Evolutionary conservation across 2,329 filamentous ascomycete species (phyloP).

Genomic region (Alternaria gaisen): DNA sequence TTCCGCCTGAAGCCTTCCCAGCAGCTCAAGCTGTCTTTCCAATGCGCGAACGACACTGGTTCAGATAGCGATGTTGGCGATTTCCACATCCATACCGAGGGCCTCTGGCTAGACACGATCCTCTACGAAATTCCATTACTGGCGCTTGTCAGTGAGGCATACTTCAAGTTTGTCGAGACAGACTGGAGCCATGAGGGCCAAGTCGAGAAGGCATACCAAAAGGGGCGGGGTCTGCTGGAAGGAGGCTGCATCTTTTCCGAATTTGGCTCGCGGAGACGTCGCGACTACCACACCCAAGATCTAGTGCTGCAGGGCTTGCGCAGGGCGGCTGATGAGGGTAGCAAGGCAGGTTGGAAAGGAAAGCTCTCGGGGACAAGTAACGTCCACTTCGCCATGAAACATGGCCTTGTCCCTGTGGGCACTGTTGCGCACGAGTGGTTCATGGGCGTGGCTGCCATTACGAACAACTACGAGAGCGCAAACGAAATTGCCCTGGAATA

Average conservation of each 20-base stretch:
- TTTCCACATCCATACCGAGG: conserved; percentile 78
- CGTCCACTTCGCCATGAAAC: conserved; percentile 95
- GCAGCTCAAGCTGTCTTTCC: conserved; percentile 78
- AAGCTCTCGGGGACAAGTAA: conserved; percentile 91
- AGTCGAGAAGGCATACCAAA: conserved; percentile 82
- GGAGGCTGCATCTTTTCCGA: conserved; percentile 90
- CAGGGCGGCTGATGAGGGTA: conserved; percentile 76
- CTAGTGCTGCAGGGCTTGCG: conserved; percentile 88
- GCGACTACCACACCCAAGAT: conserved; percentile 95
- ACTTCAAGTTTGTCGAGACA: conserved; percentile 94
- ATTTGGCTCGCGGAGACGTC: conserved; percentile 86
- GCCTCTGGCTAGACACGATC: conserved; percentile 92
- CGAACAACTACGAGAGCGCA: conserved; percentile 81
- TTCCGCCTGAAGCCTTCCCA: conserved; percentile 84
- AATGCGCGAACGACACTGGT: conserved; percentile 63
- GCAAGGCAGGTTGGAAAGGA: conserved; percentile 71
- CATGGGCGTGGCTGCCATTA: conserved; percentile 96
- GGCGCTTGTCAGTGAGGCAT: conserved; percentile 91
- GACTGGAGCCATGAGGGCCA: conserved; percentile 92
- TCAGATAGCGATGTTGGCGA: conserved; percentile 75
- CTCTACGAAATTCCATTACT: conserved; percentile 96
- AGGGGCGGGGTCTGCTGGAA: conserved; percentile 79
- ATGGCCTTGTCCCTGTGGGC: conserved; percentile 82
- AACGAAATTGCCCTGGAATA: conserved; percentile 85
- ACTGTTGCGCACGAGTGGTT: conserved; percentile 99